Evolutionary conservation across 352 stramenopile genomes (phyloP), one percentile per base, ranked within the genome.

Genomic region (Globisporangium emineosum): DNA sequence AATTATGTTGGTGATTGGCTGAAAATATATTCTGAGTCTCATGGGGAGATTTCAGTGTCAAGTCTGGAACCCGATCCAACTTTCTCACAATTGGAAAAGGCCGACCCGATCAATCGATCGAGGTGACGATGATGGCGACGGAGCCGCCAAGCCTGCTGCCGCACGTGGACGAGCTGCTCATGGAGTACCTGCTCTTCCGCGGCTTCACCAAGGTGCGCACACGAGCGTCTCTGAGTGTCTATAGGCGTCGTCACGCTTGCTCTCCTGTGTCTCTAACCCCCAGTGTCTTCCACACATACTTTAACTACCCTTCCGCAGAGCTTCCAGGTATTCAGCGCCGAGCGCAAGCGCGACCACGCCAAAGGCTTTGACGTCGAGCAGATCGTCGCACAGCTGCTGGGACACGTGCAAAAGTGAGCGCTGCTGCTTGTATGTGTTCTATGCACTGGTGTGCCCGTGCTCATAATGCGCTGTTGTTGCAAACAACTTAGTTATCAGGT

Each of bases 161-260:
- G 66, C 83, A 90, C 67, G 83, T 94, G 57, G 86, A 92, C 61
- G 86, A 94, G 72, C 76, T 94, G 33, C 72, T 94, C 63, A 89
- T 94, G 77, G 86, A 94, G 72, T 94, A 94, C 66, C 68, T 94
- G 54, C 81, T 94, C 61, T 94, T 94, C 73, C 75, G 86, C 5
- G 86, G 86, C 37, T 94, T 94, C 68, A 91, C 86, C 29, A 91
- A 91, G 76, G 80, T 81, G 5, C 21, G 21, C 51, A 7, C 2
- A 2, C 7, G 12, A 7, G 30, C 5, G 10, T 35, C 10, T 27
- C 10, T 25, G 9, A 23, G 15, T 43, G 0, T 17, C 0, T 37
- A 13, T 42, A 13, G 1, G 23, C 7, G 21, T n/a, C 40, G 2
- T 17, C 19, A 1, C n/a, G 37, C n/a, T n/a, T n/a, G n/a, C n/a